Conservation (phyloP, 2,329 filamentous ascomycete genomes). For the Nigrospora oryzae region DNA sequence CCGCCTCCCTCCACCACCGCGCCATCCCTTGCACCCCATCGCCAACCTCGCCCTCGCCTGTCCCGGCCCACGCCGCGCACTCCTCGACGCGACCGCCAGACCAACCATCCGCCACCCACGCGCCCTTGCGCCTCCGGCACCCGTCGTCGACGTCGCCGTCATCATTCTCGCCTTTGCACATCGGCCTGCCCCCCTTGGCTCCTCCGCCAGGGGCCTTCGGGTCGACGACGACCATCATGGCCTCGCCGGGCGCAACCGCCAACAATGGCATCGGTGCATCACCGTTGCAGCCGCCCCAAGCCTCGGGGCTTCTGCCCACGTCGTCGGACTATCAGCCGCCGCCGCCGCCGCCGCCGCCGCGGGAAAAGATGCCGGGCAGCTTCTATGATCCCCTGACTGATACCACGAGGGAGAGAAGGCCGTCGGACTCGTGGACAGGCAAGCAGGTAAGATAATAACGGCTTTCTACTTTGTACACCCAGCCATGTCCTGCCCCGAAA, state of each 20-base stretch:
- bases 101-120: slow-evolving; percentile 8
- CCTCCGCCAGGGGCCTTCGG: slow-evolving; percentile 21
- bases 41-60: slow-evolving; percentile 4
- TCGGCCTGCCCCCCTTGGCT: slow-evolving; percentile 17
- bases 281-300: slow-evolving; percentile 21
- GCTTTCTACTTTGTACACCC: no score
- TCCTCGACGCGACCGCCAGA: slow-evolving; percentile 14
- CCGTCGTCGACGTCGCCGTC: slow-evolving; percentile 4
- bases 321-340: slow-evolving; percentile 23
- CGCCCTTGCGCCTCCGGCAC: slow-evolving; percentile 16
- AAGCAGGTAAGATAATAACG: slow-evolving; percentile 19
- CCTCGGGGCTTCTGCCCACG: slow-evolving; percentile 16
- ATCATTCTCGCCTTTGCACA: slow-evolving; percentile 6
- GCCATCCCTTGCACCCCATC: not conserved
- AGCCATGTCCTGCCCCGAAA: no score
- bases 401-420: slow-evolving; percentile 28
- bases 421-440: slow-evolving; percentile 22
- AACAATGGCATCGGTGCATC: slow-evolving; percentile 17
- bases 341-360: slow-evolving; percentile 10
- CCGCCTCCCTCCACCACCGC: not conserved
- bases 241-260: slow-evolving; percentile 17
- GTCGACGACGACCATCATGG: slow-evolving; percentile 16
- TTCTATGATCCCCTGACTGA: slow-evolving; percentile 37
- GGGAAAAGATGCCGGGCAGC: slow-evolving; percentile 29
- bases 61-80: slow-evolving; percentile 4